Percentiles rank a stretch among this genome's conserved stretches.
phyloP scores from a whole-genome alignment of 1,139 yeast genomes.

The Blastobotrys illinoisensis region DNA sequence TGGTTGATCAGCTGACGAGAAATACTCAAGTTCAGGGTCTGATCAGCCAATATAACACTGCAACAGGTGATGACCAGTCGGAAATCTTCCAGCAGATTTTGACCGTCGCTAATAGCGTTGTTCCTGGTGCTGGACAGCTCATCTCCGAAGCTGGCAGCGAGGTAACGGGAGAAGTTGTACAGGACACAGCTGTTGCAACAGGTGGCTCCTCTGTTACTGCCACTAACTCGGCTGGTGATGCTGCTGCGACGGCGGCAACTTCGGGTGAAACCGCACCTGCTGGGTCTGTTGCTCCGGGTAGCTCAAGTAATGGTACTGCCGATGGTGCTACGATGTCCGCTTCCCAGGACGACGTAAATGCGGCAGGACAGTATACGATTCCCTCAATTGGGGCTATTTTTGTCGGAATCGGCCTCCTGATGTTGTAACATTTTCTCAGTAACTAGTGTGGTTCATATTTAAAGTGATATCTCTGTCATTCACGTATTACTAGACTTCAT shows the following conservation, averaged over 20 bases:
- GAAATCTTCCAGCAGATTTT: conserved; percentile 16
- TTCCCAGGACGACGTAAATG: neutral
- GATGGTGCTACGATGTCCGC: neutral
- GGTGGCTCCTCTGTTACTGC: neutral
- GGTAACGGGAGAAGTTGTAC: neutral
- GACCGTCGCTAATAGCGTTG: conserved; percentile 19
- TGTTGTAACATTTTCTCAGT: neutral
- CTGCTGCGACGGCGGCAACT: conserved; percentile 1
- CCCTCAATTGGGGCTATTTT: neutral
- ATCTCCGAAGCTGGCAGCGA: conserved; percentile 16
- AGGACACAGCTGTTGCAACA: neutral
- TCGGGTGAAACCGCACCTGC: neutral
- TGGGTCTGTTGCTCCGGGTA: neutral
- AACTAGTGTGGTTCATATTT: neutral
- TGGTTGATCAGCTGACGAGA: conserved; percentile 14
- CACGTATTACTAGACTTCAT: too few relatives aligned
- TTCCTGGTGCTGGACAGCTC: conserved; percentile 20
- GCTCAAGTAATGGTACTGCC: neutral
- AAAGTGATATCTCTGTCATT: neutral
- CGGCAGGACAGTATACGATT: neutral
- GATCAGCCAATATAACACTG: conserved; percentile 18
- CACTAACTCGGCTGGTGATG: neutral
- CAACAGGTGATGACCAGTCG: conserved; percentile 15
- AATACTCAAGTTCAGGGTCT: conserved; percentile 15
- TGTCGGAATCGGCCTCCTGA: neutral